A percentile compares a stretch with the other conserved stretches of the same genome.
Conservation (phyloP, 2,329 filamentous ascomycete genomes). For the Chaetomiaceae sp. region DNA sequence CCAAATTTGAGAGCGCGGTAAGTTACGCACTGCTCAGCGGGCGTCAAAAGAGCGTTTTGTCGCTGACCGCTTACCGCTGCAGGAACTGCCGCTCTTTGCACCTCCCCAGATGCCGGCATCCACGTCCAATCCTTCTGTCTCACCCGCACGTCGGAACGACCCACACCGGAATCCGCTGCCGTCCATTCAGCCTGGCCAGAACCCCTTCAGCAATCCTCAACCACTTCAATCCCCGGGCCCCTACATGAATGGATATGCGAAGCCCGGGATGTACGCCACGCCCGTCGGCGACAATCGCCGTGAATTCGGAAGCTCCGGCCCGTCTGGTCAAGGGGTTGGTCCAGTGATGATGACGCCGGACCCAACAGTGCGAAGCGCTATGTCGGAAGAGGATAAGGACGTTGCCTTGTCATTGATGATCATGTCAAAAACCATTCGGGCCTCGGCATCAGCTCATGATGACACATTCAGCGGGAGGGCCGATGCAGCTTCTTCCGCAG, state of each 20-base stretch:
- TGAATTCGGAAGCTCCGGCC: slow-evolving; percentile 58
- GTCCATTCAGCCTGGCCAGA: slow-evolving; percentile 70
- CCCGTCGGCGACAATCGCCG: slow-evolving; percentile 59
- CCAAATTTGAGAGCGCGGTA: slow-evolving; percentile 96
- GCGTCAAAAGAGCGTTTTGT: slow-evolving; percentile 6
- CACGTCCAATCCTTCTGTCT: slow-evolving; percentile 96
- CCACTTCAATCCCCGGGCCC: slow-evolving; percentile 81
- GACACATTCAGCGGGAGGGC: slow-evolving; percentile 89
- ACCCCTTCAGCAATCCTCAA: slow-evolving; percentile 73
- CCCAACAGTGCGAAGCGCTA: slow-evolving; percentile 93
- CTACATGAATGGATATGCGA: slow-evolving; percentile 54
- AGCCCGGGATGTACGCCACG: slow-evolving; percentile 58
- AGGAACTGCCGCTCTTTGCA: slow-evolving; percentile 95
- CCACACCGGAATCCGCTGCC: slow-evolving; percentile 68
- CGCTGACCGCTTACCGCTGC: slow-evolving; percentile 26
- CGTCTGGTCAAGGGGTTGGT: slow-evolving; percentile 38
- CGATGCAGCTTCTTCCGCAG: slow-evolving; percentile 78
- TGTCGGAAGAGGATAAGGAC: slow-evolving; percentile 91
- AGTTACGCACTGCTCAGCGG: slow-evolving; percentile 40
- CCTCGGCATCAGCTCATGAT: slow-evolving; percentile 87
- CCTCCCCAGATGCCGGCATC: slow-evolving; percentile 90
- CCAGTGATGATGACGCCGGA: slow-evolving; percentile 80
- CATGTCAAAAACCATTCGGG: slow-evolving; percentile 86
- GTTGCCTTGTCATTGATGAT: slow-evolving; percentile 96
- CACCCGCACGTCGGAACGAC: slow-evolving; percentile 77